Evolutionary conservation across 2,329 filamentous ascomycete species (phyloP).

Genomic region (Penicillium psychrosexuale): DNA sequence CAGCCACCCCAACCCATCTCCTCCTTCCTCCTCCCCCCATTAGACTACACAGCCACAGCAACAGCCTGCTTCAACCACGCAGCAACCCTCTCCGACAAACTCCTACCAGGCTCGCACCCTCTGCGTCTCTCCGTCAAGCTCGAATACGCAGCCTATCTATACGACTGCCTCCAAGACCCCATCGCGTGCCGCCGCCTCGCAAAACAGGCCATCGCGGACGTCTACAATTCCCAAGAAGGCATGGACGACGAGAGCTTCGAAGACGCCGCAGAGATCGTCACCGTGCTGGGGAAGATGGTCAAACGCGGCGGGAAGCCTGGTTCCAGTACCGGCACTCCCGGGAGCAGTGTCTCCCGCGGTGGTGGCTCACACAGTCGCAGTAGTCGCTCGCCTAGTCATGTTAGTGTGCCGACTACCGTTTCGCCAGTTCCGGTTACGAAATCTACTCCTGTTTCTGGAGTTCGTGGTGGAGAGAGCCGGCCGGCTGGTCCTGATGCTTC

Average conservation of each 20-base stretch:
- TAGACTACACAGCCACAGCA: constrained; percentile 80
- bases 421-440: constrained; percentile 21
- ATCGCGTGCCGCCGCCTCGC: constrained; percentile 74
- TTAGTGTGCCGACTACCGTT: constrained; percentile 22
- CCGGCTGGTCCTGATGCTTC: constrained; percentile 30
- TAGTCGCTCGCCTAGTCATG: constrained; percentile 26
- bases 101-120: constrained; percentile 85
- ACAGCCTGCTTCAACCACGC: constrained; percentile 78
- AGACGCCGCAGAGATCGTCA: constrained; percentile 84
- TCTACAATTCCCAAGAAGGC: constrained; percentile 85
- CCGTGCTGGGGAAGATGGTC: constrained; percentile 83
- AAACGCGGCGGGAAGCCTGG: constrained; percentile 59
- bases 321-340: constrained; percentile 31
- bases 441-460: constrained; percentile 8
- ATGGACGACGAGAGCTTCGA: constrained; percentile 96
- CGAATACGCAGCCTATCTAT: constrained; percentile 88
- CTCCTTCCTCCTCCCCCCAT: constrained; percentile 73
- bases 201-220: constrained; percentile 78
- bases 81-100: constrained; percentile 66
- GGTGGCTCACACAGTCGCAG: constrained; percentile 33
- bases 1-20: constrained; percentile 44
- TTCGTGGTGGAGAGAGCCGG: background rate
- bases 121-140: constrained; percentile 85
- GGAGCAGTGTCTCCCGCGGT: constrained; percentile 25
- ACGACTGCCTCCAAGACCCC: constrained; percentile 83